Evolutionary conservation across 441 rosid species (phyloP).

Genomic region (Gossypium trilobum): DNA sequence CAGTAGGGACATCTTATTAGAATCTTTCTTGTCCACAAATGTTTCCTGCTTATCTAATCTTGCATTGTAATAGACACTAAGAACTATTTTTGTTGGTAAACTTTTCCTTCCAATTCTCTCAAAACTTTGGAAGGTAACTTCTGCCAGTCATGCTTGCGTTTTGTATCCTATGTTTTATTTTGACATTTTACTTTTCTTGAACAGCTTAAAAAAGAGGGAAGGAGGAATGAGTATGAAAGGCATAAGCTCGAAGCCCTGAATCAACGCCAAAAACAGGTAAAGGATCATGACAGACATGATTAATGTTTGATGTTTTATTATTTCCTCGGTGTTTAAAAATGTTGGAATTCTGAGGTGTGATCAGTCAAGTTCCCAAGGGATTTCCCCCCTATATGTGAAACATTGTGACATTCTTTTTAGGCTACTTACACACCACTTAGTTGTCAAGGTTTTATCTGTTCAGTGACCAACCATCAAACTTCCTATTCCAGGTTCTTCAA

Average conservation of each 20-base stretch:
- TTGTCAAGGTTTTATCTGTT: not conserved
- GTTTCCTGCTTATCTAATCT: conserved; percentile 1
- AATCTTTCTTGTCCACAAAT: not conserved
- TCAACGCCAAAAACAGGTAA: conserved; percentile 57
- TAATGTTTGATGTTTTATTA: not conserved
- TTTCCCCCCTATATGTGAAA: not conserved
- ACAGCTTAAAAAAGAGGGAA: conserved; percentile 65
- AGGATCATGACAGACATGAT: not conserved
- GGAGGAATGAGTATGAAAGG: conserved; percentile 57
- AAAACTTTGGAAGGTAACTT: not conserved
- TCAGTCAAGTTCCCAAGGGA: not conserved
- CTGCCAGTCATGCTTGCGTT: not conserved
- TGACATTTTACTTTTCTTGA: conserved; percentile 16
- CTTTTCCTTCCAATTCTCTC: not conserved
- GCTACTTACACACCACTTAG: not conserved
- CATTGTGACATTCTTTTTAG: not conserved
- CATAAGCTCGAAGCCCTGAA: conserved; percentile 58
- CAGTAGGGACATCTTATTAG: not conserved
- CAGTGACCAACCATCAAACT: conserved; percentile 5
- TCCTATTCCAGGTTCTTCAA: conserved; percentile 56
- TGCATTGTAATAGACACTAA: not conserved
- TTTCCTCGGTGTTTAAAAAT: not conserved
- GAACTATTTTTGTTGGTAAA: not conserved
- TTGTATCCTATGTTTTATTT: not conserved
- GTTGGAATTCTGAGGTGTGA: not conserved